A percentile compares a stretch with the other conserved stretches of the same genome.
These are phyloP conservation scores for Physaria fendleri DNA, from an alignment of 345 rosid genomes.

Conservation along the genomic window DNA sequence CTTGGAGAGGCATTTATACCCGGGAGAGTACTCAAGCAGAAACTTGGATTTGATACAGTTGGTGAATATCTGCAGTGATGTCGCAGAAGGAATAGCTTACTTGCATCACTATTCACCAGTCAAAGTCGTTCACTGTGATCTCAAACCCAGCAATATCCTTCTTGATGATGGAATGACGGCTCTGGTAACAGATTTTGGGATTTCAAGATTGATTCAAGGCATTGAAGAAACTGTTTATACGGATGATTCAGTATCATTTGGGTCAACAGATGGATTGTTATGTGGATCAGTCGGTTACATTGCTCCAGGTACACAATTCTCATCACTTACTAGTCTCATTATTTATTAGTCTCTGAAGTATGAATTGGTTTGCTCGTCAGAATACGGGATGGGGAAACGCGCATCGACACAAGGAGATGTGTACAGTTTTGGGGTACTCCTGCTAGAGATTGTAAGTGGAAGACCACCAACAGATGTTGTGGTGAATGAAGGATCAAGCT, in stretches of 20 bases:
- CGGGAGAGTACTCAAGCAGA: slow-evolving; percentile 26
- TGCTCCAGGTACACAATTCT: slow-evolving; percentile 62
- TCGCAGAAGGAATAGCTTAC: slow-evolving; percentile 82
- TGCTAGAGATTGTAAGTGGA: slow-evolving; percentile 70
- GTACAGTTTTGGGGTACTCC: slow-evolving; percentile 74
- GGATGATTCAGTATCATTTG: slow-evolving; percentile 49
- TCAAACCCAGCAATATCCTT: slow-evolving; percentile 90
- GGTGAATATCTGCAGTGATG: slow-evolving; percentile 69
- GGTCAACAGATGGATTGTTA: slow-evolving; percentile 64
- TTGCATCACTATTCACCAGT: slow-evolving; percentile 79
- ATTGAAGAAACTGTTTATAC: slow-evolving; percentile 30
- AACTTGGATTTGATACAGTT: slow-evolving; percentile 57
- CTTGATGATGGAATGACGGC: slow-evolving; percentile 88
- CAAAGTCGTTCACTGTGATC: slow-evolving; percentile 90
- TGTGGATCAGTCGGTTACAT: slow-evolving; percentile 92
- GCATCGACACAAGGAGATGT: slow-evolving; percentile 86
- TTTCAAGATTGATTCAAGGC: slow-evolving; percentile 54
- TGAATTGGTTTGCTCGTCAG: slow-evolving; percentile 31
- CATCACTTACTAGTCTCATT: not conserved
- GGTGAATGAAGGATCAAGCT: slow-evolving; percentile 54
- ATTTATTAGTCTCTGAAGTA: slow-evolving; percentile 4
- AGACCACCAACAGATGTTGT: slow-evolving; percentile 61
- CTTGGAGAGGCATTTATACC: slow-evolving; percentile 70
- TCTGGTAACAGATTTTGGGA: slow-evolving; percentile 86
- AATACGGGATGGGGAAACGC: slow-evolving; percentile 76